Conservation (phyloP, 257 asterid genomes). For the Apocynum venetum region DNA sequence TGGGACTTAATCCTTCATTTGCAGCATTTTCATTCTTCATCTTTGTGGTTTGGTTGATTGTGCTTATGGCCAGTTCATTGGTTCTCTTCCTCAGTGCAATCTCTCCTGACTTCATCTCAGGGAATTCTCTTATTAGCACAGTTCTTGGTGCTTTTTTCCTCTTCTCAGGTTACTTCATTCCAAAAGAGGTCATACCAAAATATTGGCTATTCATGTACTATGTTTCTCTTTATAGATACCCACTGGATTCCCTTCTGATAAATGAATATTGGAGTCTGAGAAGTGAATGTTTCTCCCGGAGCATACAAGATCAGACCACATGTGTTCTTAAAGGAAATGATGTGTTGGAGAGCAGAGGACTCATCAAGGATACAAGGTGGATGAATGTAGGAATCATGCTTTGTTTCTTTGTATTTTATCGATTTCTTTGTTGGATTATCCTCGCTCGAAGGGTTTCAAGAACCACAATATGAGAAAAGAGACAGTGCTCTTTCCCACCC, state of each 20-base stretch:
- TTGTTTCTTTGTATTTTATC: conserved; percentile 57
- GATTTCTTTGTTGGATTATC: conserved; percentile 66
- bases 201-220: conserved; percentile 91
- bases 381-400: conserved; percentile 73
- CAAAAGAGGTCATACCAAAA: conserved; percentile 68
- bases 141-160: conserved; percentile 86
- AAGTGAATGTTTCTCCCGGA: conserved; percentile 52
- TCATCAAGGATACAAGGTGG: conserved; percentile 65
- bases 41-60: conserved; percentile 71
- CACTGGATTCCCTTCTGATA: conserved; percentile 60
- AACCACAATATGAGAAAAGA: conserved; percentile 41
- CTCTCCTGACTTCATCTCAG: conserved; percentile 82
- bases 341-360: conserved; percentile 72
- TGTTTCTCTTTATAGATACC: conserved; percentile 80
- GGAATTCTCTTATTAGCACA: conserved; percentile 72
- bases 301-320: conserved; percentile 17
- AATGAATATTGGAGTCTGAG: conserved; percentile 79
- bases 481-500: background rate
- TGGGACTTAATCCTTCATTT: conserved; percentile 68
- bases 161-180: conserved; percentile 85
- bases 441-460: conserved; percentile 65
- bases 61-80: conserved; percentile 82
- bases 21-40: conserved; percentile 60
- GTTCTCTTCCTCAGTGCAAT: conserved; percentile 73
- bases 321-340: conserved; percentile 73